Percentiles rank a stretch among this genome's conserved stretches.
phyloP scores from a whole-genome alignment of 208 protist genomes.

The Crithidia expoeki region DNA sequence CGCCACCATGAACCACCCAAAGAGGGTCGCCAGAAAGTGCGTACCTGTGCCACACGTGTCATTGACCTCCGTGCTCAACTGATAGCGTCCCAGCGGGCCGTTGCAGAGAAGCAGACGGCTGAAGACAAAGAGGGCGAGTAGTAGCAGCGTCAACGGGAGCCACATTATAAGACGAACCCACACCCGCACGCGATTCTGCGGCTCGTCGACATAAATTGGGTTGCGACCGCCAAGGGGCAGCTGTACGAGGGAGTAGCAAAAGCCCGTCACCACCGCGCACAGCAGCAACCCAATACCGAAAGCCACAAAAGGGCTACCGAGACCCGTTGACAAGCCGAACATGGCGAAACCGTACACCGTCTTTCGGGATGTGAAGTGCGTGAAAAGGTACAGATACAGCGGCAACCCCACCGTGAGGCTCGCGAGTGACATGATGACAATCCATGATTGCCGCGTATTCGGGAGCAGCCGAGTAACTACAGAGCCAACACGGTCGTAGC shows the following conservation, averaged over 20 bases:
- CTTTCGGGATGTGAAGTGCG: conserved; percentile 15
- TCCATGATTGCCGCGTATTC: conserved; percentile 30
- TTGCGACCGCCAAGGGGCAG: conserved; percentile 25
- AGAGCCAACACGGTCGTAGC: conserved; percentile 25
- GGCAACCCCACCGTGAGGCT: conserved; percentile 17
- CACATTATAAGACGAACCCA: conserved; percentile 23
- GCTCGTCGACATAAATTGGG: conserved; percentile 9
- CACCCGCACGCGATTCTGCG: conserved; percentile 11
- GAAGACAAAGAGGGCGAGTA: conserved; percentile 22
- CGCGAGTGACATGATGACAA: conserved; percentile 24
- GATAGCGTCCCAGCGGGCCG: conserved; percentile 6
- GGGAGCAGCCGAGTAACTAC: conserved; percentile 25
- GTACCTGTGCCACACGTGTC: conserved; percentile 20
- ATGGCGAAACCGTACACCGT: conserved; percentile 29
- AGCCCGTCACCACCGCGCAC: conserved; percentile 6
- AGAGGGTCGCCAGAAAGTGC: conserved; percentile 10
- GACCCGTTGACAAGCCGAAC: conserved; percentile 9
- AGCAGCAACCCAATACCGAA: conserved; percentile 21
- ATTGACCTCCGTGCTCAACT: background rate
- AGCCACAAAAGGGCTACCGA: conserved; percentile 2
- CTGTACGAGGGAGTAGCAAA: conserved; percentile 2
- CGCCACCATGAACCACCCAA: conserved; percentile 16
- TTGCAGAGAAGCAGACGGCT: conserved; percentile 22
- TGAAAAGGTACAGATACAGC: conserved; percentile 31
- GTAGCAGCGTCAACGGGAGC: conserved; percentile 21